Percentiles rank a stretch among this genome's conserved stretches.
Conservation (phyloP, 306 rosid genomes). For the Hippophae tibetana region DNA sequence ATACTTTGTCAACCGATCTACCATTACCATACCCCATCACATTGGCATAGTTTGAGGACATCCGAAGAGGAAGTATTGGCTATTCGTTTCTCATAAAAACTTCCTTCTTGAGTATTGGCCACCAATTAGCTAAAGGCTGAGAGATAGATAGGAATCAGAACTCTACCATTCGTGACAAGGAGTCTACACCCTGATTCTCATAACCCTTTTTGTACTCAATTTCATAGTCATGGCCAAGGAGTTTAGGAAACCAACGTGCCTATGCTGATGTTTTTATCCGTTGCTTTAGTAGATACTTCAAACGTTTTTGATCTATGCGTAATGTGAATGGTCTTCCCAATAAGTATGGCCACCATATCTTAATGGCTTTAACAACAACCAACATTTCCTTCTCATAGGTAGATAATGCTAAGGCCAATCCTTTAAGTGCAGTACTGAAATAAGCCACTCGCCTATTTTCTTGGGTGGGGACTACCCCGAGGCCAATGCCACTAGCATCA, state of each 20-base stretch:
- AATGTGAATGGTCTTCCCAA: background rate
- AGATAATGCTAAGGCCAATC: background rate
- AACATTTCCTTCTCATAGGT: background rate
- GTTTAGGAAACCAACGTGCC: background rate
- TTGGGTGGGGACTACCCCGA: background rate
- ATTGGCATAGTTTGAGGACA: background rate
- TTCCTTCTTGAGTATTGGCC: background rate
- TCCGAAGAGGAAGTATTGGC: background rate
- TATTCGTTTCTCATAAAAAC: too few species aligned
- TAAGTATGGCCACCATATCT: background rate
- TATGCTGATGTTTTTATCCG: background rate
- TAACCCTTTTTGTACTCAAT: background rate
- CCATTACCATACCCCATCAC: background rate
- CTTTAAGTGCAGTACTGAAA: background rate
- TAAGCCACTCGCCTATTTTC: background rate
- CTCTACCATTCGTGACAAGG: background rate
- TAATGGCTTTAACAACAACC: background rate
- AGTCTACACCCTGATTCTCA: background rate
- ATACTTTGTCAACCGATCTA: too few species aligned
- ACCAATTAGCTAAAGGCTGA: background rate
- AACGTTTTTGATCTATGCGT: background rate
- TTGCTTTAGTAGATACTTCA: background rate
- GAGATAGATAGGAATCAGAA: background rate
- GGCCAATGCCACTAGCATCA: background rate
- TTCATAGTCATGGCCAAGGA: background rate